Conservation (phyloP, 495 filamentous ascomycete genomes). For the Aspergillus mulundensis region DNA sequence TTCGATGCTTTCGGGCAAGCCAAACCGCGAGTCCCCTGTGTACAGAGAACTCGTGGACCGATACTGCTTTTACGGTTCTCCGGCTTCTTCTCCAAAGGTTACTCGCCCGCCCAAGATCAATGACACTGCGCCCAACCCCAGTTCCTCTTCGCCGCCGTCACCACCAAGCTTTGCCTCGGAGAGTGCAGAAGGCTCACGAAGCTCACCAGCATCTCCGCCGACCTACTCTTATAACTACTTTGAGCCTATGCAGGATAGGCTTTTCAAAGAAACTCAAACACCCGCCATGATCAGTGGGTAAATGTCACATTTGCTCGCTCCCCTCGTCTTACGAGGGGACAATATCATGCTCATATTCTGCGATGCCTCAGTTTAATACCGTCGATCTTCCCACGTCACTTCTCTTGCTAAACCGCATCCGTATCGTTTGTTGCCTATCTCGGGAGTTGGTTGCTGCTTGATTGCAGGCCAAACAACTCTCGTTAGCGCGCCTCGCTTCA, state of each 20-base stretch:
- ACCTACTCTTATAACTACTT: slow-evolving; percentile 40
- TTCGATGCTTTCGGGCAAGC: slow-evolving; percentile 55
- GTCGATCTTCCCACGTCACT: neutral
- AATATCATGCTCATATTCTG: neutral
- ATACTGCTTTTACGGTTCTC: slow-evolving; percentile 58
- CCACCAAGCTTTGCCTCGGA: slow-evolving; percentile 17
- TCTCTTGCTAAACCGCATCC: neutral
- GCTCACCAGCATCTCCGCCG: slow-evolving; percentile 36
- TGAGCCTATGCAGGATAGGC: slow-evolving; percentile 33
- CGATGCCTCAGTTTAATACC: neutral
- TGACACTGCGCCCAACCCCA: slow-evolving; percentile 7
- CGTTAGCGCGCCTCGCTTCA: neutral
- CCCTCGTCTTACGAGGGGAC: neutral
- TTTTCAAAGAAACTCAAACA: slow-evolving; percentile 42
- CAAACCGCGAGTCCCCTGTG: slow-evolving; percentile 70
- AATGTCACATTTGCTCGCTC: neutral
- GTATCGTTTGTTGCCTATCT: neutral
- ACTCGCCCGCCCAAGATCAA: slow-evolving; percentile 8
- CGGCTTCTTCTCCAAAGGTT: slow-evolving; percentile 7
- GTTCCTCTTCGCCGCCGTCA: slow-evolving; percentile 26
- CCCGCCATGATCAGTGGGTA: slow-evolving; percentile 47
- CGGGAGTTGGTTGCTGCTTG: neutral
- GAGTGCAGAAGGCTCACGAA: slow-evolving; percentile 18
- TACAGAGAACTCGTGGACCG: slow-evolving; percentile 95
- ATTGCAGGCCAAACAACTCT: neutral